phyloP scores from a whole-genome alignment of 768 basidiomycete species.

The Boletales sp. region DNA sequence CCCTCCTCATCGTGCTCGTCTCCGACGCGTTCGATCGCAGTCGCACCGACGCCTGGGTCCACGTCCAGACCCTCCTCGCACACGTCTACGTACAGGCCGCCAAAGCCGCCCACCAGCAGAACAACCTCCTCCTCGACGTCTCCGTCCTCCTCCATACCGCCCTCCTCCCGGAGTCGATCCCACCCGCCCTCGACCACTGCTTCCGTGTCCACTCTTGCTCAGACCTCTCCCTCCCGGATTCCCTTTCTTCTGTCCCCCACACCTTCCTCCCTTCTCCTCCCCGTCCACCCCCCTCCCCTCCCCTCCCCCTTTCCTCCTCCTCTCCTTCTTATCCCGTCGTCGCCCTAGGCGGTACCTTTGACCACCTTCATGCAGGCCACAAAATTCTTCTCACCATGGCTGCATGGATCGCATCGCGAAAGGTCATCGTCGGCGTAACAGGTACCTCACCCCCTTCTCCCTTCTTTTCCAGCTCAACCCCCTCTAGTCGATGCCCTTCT shows the following conservation, averaged over 20 bases:
- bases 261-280: constrained; percentile 13
- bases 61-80: constrained; percentile 73
- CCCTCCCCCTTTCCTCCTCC: not conserved
- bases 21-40: constrained; percentile 47
- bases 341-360: constrained; percentile 95
- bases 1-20: constrained; percentile 62
- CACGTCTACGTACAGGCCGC: constrained; percentile 86
- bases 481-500: constrained; percentile 65
- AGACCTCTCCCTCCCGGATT: constrained; percentile 40
- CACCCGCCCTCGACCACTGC: constrained; percentile 38
- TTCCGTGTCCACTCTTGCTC: constrained; percentile 28
- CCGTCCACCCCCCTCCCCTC: not conserved
- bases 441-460: constrained; percentile 40
- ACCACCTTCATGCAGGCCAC: constrained; percentile 96
- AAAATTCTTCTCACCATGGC: constrained; percentile 95
- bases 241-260: constrained; percentile 36
- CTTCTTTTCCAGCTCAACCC: constrained; percentile 9
- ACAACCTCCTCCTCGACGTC: constrained; percentile 70
- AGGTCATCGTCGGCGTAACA: constrained; percentile 88
- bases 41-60: constrained; percentile 49
- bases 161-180: constrained; percentile 41
- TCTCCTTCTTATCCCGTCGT: constrained; percentile 54
- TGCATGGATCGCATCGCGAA: constrained; percentile 72
- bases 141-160: constrained; percentile 71
- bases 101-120: constrained; percentile 61